These are phyloP conservation scores for Yamadazyma songkhlaensis DNA, from an alignment of 1,139 yeast genomes.

Conservation along the genomic window DNA sequence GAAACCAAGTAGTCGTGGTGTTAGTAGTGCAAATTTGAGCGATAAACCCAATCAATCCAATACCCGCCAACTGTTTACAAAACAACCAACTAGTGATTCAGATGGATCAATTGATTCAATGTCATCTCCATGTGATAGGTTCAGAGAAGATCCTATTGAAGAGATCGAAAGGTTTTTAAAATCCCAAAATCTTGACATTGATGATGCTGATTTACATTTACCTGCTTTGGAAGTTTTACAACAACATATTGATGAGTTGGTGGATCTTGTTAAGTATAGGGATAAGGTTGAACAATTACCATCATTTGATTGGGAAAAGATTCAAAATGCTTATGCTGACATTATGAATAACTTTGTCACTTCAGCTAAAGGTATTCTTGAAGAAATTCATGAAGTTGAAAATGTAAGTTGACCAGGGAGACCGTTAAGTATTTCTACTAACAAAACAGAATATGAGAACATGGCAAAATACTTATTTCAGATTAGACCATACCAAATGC, in stretches of 20 bases:
- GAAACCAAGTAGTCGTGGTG: no score
- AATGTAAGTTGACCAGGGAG: slow-evolving; percentile 4
- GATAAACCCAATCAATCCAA: no score
- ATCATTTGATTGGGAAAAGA: slow-evolving; percentile 5
- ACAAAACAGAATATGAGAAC: slow-evolving; percentile 2
- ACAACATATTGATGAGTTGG: not conserved
- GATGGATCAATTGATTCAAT: slow-evolving; percentile 5
- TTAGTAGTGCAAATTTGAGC: no score
- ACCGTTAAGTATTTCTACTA: no score
- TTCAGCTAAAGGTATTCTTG: not conserved
- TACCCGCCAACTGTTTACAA: no score
- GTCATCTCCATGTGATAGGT: slow-evolving; percentile 5
- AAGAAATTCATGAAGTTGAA: slow-evolving; percentile 4
- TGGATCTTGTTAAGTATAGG: not conserved
- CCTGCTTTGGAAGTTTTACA: not conserved
- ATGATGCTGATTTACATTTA: not conserved
- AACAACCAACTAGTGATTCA: no score
- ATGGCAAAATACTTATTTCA: slow-evolving; percentile 7
- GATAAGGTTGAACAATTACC: not conserved
- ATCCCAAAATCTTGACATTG: not conserved
- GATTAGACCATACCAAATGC: slow-evolving; percentile 5
- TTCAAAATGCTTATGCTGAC: slow-evolving; percentile 1
- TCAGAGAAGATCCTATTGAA: not conserved
- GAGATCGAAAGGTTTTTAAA: slow-evolving; percentile 3
- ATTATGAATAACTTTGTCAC: slow-evolving; percentile 4